phyloP scores from a whole-genome alignment of 192 early-diverging fungal species.

The Coemansia sp. region DNA sequence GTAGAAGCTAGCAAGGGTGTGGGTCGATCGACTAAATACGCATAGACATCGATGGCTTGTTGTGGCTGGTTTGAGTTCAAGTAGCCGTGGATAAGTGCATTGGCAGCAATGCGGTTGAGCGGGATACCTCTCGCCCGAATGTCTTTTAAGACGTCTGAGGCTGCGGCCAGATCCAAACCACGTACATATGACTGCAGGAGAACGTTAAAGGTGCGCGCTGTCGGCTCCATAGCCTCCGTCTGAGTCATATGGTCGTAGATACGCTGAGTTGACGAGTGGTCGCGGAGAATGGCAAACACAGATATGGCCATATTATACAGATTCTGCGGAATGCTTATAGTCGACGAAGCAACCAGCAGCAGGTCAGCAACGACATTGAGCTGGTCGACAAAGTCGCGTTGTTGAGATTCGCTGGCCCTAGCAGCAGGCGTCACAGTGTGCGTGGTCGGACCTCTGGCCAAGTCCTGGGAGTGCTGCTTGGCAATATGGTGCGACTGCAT shows the following conservation, averaged over 20 bases:
- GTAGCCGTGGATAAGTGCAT: conserved; percentile 27
- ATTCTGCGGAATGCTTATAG: conserved; percentile 15
- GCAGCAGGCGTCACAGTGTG: not conserved
- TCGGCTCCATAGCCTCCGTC: conserved; percentile 24
- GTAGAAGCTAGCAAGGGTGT: conserved; percentile 13
- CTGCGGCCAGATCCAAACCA: conserved; percentile 12
- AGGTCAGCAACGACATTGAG: not conserved
- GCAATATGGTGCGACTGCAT: conserved; percentile 16
- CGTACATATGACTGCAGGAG: conserved; percentile 30
- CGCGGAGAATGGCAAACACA: conserved; percentile 21
- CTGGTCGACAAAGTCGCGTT: conserved; percentile 1
- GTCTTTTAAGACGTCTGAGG: conserved; percentile 12
- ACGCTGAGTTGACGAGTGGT: conserved; percentile 20
- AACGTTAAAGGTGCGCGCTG: conserved; percentile 24
- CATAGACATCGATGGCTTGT: conserved; percentile 24
- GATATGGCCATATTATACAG: conserved; percentile 42
- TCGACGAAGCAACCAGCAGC: not conserved
- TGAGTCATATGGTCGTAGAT: conserved; percentile 34
- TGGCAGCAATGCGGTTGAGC: conserved; percentile 17
- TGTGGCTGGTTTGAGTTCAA: conserved; percentile 9
- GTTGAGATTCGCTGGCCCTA: not conserved
- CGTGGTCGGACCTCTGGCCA: not conserved
- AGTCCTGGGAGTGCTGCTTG: not conserved
- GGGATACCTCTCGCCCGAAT: conserved; percentile 12
- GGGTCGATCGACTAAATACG: conserved; percentile 35